Base-by-base conservation (phyloP, 345 rosid genomes). In the Theobroma cacao region DNA sequence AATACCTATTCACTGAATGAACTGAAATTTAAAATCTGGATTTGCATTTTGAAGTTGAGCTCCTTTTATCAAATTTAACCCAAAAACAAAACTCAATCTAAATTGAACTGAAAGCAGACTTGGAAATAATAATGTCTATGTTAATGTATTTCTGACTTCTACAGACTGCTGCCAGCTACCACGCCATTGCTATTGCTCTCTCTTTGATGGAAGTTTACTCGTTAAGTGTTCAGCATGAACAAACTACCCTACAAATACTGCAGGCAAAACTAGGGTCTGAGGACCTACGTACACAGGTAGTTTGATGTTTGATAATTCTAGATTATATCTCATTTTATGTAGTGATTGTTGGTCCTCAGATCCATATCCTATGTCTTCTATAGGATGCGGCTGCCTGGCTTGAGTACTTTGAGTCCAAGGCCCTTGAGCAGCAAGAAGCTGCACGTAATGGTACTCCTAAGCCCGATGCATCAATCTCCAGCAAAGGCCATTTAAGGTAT, bases 341-440 rank as follows among this genome's bases (percentile, higher is more conserved):
- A 13, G 1, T 60, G 26, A 43, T 79, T 38, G 17, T 26, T 50
- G 62, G 60, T 50, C 30, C 63, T 81, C 24, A 53, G 64, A 33
- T 58, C 31, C 43, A 18, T 43, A 26, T 63, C 15, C 55, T 15
- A 63, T 26, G 40, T 47, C 41, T 70, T 74, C 76, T 76, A 77
- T 84, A 95, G 99, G 98, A 95, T 85, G 95, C 99, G 62, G 97
- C 94, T 86, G 99, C 98, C 14, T 95, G 98, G 98, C 99, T 95
- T 58, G 99, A 95, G 83, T 93, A 95, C 80, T 93, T 95, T 50
- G 98, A 95, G 86, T 93, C 98, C 43, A 95, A 91, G 87, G 93
- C 95, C 79, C 80, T 90, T 74, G 99, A 95, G 86, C 99, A 95
- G 85, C 98, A 95, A 85, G 98, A 95, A 88, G 97, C 98, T 53